Percentiles rank a stretch among this genome's conserved stretches.
phyloP scores from a whole-genome alignment of 176 grass and related monocot species.

The Thinopyrum elongatum region DNA sequence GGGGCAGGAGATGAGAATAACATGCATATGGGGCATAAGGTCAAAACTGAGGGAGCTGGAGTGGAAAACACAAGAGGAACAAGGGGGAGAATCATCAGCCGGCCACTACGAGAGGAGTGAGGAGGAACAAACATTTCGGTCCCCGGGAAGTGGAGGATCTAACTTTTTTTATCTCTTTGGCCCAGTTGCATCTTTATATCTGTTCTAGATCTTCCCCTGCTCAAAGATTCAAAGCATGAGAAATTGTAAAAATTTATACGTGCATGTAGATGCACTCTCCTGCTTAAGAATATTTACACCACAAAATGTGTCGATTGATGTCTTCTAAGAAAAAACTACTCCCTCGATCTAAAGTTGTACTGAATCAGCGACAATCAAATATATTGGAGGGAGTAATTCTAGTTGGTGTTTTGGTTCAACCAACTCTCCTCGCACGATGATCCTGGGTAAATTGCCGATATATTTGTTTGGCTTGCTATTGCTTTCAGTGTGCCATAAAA shows the following conservation, averaged over 20 bases:
- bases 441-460: not conserved
- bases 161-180: too few relatives aligned
- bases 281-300: too few relatives aligned
- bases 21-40: not conserved
- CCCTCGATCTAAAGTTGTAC: too few relatives aligned
- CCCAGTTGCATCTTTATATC: too few relatives aligned
- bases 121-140: constrained; percentile 42
- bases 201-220: too few relatives aligned
- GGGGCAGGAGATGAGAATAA: not conserved
- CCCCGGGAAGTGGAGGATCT: constrained; percentile 35
- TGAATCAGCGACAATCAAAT: too few relatives aligned
- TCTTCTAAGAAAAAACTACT: too few relatives aligned
- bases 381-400: not conserved
- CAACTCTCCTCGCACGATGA: not conserved
- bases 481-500: not conserved
- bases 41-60: not conserved
- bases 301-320: too few relatives aligned
- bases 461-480: not conserved
- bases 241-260: too few relatives aligned
- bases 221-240: too few relatives aligned
- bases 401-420: not conserved
- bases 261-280: too few relatives aligned
- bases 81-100: not conserved
- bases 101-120: not conserved
- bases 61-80: not conserved